phyloP scores from a whole-genome alignment of 2,329 filamentous ascomycete genomes.

The Hypoxylon sp. region DNA sequence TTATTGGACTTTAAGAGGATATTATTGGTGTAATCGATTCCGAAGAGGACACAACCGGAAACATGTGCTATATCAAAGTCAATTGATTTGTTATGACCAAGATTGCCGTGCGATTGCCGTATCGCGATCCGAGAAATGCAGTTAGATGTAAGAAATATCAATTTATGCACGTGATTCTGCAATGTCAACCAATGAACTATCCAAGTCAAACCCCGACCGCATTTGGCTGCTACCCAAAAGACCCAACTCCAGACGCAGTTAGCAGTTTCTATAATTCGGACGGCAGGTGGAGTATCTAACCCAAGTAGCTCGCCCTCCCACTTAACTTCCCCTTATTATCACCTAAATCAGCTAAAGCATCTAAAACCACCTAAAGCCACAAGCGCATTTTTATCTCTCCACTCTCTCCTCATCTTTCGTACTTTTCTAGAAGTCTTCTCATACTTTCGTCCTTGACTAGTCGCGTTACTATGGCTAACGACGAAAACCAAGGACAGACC shows the following conservation, averaged over 20 bases:
- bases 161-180: conserved; percentile 22
- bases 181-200: conserved; percentile 6
- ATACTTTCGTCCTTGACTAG: background rate
- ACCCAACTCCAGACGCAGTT: conserved; percentile 18
- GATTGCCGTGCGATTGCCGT: no score
- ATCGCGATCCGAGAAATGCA: no score
- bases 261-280: background rate
- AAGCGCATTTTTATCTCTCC: conserved; percentile 22
- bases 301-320: no score
- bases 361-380: conserved; percentile 1
- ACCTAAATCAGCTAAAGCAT: no score
- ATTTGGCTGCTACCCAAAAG: conserved; percentile 14
- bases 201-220: conserved; percentile 4
- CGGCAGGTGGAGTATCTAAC: conserved; percentile 9
- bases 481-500: conserved; percentile 4
- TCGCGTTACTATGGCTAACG: conserved; percentile 18
- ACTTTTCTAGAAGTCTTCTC: conserved; percentile 1
- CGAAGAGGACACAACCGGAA: no score
- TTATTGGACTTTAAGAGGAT: no score
- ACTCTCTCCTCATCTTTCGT: conserved; percentile 25
- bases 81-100: no score
- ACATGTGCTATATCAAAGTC: no score
- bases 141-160: no score
- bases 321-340: background rate
- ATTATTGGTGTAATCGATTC: no score